These are phyloP conservation scores for Phialophora verrucosa DNA, from an alignment of 2,329 filamentous ascomycete genomes.

Conservation along the genomic window DNA sequence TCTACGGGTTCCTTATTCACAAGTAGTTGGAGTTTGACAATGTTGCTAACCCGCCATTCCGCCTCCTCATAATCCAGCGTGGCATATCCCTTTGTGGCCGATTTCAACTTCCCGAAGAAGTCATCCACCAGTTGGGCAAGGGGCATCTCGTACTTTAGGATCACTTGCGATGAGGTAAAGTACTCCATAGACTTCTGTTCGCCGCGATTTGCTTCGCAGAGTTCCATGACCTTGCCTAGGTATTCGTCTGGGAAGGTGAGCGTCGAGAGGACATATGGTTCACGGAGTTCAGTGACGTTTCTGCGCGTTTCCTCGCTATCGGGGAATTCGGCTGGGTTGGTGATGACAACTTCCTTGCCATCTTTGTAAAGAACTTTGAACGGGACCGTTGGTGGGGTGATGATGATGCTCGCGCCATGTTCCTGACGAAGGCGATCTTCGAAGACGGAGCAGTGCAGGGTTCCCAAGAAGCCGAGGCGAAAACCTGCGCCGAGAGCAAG, in stretches of 20 bases:
- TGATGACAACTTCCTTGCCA: constrained; percentile 77
- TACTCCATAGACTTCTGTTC: constrained; percentile 87
- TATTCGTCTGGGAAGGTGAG: constrained; percentile 94
- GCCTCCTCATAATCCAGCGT: constrained; percentile 96
- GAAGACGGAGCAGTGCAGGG: constrained; percentile 97
- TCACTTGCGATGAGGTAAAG: constrained; percentile 90
- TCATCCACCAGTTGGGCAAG: constrained; percentile 92
- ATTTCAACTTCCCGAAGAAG: constrained; percentile 95
- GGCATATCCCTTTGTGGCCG: constrained; percentile 91
- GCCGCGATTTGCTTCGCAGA: constrained; percentile 88
- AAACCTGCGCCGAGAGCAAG: constrained; percentile 93
- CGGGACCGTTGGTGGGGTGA: constrained; percentile 93
- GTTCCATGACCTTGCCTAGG: constrained; percentile 89
- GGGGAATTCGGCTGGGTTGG: constrained; percentile 87
- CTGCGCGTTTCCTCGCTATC: constrained; percentile 66
- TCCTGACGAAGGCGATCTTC: constrained; percentile 94
- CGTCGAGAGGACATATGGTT: constrained; percentile 79
- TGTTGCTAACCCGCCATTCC: constrained; percentile 77
- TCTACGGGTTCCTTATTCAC: constrained; percentile 95
- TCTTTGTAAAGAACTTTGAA: constrained; percentile 82
- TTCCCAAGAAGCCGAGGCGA: constrained; percentile 93
- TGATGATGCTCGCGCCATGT: constrained; percentile 92
- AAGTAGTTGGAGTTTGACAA: constrained; percentile 88
- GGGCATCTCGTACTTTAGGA: constrained; percentile 89
- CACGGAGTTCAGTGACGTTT: constrained; percentile 67